Conservation (phyloP, 495 filamentous ascomycete species). For the Trypethelium eluteriae region DNA sequence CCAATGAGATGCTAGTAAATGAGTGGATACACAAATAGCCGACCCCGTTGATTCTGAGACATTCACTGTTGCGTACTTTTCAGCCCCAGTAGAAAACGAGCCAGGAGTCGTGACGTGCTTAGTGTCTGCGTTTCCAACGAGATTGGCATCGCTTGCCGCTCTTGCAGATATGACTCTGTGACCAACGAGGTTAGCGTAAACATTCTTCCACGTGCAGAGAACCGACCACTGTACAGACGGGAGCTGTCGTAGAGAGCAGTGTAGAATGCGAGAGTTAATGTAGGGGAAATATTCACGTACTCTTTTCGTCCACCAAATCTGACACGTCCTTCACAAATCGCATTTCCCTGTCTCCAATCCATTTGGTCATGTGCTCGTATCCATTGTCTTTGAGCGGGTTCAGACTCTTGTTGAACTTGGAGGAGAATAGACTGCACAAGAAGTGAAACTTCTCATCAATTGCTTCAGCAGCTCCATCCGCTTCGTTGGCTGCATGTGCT, state of each 20-base stretch:
- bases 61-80: not conserved
- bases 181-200: not conserved
- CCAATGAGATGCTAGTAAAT: not conserved
- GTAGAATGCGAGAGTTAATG: not conserved
- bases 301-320: constrained; percentile 30
- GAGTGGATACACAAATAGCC: not conserved
- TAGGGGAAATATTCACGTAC: constrained; percentile 24
- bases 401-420: constrained; percentile 35
- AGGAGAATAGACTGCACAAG: constrained; percentile 32
- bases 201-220: not conserved
- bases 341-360: constrained; percentile 16
- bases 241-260: not conserved
- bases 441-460: constrained; percentile 33
- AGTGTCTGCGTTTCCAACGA: constrained; percentile 25
- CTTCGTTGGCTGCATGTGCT: constrained; percentile 18
- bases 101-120: constrained; percentile 34
- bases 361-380: constrained; percentile 23
- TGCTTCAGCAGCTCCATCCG: constrained; percentile 25
- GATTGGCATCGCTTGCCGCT: constrained; percentile 26
- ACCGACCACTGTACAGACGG: not conserved
- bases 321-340: constrained; percentile 28
- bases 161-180: constrained; percentile 29
- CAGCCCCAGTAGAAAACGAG: constrained; percentile 29
- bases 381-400: constrained; percentile 25
- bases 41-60: not conserved